phyloP scores from a whole-genome alignment of 768 basidiomycete genomes.

The Clavaria fumosa region DNA sequence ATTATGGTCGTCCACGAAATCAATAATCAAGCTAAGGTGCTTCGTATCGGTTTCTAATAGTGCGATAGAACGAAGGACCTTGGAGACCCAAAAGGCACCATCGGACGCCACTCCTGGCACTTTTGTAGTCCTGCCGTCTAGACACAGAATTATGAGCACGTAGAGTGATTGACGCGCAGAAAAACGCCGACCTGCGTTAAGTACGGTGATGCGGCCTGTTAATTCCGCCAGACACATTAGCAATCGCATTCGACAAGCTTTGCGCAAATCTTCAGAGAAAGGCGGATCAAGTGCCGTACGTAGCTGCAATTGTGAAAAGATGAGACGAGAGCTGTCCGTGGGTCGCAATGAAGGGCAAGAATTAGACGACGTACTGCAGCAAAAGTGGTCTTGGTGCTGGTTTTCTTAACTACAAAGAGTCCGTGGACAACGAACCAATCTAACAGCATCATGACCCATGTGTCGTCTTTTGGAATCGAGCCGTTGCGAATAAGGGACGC shows the following conservation, averaged over 20 bases:
- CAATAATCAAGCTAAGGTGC: conserved; percentile 38
- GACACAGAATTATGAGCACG: conserved; percentile 8
- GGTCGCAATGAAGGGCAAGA: no score
- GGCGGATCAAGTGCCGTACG: conserved; percentile 45
- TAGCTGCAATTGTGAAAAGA: no score
- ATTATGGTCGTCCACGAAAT: conserved; percentile 47
- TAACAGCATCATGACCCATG: conserved; percentile 58
- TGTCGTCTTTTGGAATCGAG: conserved; percentile 64
- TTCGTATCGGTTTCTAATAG: conserved; percentile 51
- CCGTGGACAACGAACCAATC: conserved; percentile 77
- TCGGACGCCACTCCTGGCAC: conserved; percentile 47
- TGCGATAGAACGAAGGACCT: conserved; percentile 40
- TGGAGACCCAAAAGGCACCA: conserved; percentile 68
- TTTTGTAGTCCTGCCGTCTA: conserved; percentile 37
- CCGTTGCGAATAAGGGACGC: conserved; percentile 63
- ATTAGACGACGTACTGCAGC: conserved; percentile 45
- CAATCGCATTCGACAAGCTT: conserved; percentile 51
- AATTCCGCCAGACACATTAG: conserved; percentile 64
- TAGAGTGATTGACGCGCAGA: background rate
- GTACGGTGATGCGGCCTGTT: conserved; percentile 33
- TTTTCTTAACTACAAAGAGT: conserved; percentile 61
- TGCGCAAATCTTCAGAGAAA: conserved; percentile 58
- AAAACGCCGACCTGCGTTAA: conserved; percentile 33
- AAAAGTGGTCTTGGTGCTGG: conserved; percentile 45
- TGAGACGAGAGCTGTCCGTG: no score